phyloP scores from a whole-genome alignment of 805 yeast genomes.

The Candida odintsovae region DNA sequence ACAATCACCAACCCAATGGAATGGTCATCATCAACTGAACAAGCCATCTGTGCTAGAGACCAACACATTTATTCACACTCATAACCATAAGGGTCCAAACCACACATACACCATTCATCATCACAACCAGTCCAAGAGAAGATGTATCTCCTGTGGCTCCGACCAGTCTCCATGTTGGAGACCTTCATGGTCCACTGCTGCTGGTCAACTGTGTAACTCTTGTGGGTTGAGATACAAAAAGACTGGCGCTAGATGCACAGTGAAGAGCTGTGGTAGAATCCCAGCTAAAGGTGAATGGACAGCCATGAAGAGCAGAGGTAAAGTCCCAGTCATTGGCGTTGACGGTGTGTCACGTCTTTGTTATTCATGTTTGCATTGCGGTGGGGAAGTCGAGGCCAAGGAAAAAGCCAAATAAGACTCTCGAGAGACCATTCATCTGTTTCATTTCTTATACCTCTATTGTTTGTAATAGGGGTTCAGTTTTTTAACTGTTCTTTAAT shows the following conservation, averaged over 20 bases:
- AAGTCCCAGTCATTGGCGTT: slow-evolving; percentile 24
- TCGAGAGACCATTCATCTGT: not conserved
- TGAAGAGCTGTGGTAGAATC: slow-evolving; percentile 69
- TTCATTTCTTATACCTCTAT: not conserved
- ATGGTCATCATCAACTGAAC: slow-evolving; percentile 12
- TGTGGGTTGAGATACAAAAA: slow-evolving; percentile 94
- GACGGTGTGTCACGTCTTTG: slow-evolving; percentile 26
- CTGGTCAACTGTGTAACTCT: slow-evolving; percentile 95
- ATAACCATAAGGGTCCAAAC: slow-evolving; percentile 22
- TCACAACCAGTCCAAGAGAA: slow-evolving; percentile 34
- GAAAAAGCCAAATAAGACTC: slow-evolving; percentile 9
- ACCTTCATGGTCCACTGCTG: slow-evolving; percentile 87
- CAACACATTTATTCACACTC: slow-evolving; percentile 22
- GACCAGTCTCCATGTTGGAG: slow-evolving; percentile 97
- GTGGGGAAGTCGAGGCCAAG: slow-evolving; percentile 46
- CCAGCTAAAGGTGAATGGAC: slow-evolving; percentile 97
- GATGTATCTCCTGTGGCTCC: slow-evolving; percentile 86
- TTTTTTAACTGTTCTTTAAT: not conserved
- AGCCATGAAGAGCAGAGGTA: slow-evolving; percentile 71
- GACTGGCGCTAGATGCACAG: slow-evolving; percentile 86
- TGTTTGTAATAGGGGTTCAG: not conserved
- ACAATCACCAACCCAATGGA: slow-evolving; percentile 7
- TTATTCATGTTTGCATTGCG: slow-evolving; percentile 55
- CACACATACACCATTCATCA: slow-evolving; percentile 26
- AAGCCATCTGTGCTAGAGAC: slow-evolving; percentile 12